phyloP scores from a whole-genome alignment of 768 basidiomycete genomes.

The Flagelloscypha sp. region DNA sequence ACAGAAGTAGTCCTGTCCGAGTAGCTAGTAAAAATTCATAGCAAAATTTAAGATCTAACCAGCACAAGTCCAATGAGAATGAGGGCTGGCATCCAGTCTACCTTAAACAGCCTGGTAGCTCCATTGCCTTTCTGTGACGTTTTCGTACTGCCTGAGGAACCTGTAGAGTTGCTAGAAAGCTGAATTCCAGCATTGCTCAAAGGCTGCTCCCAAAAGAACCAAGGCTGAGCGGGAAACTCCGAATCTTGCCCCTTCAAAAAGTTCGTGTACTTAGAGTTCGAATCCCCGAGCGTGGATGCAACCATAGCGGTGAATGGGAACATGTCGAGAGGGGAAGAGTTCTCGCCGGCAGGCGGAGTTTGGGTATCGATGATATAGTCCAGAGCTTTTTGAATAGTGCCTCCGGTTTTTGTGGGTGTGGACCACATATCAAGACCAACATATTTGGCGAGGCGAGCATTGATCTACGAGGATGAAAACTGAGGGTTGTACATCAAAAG shows the following conservation, averaged over 20 bases:
- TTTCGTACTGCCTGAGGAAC: no score
- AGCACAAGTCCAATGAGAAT: no score
- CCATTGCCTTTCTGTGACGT: no score
- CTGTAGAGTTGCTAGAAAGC: no score
- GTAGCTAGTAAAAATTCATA: no score
- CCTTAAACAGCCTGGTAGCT: no score
- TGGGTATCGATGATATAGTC: conserved; percentile 20
- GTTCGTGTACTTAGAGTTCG: conserved; percentile 17
- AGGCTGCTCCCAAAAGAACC: conserved; percentile 13
- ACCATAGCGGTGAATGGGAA: conserved; percentile 18
- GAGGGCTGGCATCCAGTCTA: no score
- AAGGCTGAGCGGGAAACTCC: conserved; percentile 7
- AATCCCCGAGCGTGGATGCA: conserved; percentile 21
- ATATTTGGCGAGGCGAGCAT: conserved; percentile 19
- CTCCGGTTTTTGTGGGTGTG: conserved; percentile 12
- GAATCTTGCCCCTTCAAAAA: conserved; percentile 12
- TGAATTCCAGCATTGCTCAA: no score
- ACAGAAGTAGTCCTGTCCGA: no score
- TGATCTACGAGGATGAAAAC: conserved; percentile 6
- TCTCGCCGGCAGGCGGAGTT: conserved; percentile 11
- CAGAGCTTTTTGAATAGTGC: conserved; percentile 21
- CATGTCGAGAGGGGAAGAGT: conserved; percentile 11
- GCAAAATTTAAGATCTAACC: no score
- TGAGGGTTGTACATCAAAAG: not conserved
- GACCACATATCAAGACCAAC: conserved; percentile 20